Conservation (phyloP, 768 basidiomycete genomes). For the Pleurotus cornucopiae region DNA sequence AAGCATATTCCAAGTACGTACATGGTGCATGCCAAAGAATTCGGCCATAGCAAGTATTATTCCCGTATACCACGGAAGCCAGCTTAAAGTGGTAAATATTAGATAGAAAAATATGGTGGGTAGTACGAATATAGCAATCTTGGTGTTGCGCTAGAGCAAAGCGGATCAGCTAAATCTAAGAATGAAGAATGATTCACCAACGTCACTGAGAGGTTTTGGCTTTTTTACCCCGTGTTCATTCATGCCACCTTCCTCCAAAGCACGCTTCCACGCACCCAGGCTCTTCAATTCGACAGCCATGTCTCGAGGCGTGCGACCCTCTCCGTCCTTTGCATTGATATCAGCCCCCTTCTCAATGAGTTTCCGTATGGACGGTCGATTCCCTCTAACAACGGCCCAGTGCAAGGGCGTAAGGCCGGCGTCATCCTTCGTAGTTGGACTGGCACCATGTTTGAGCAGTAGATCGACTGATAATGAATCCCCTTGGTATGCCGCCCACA, state of each 20-base stretch:
- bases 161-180: background rate
- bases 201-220: conserved; percentile 68
- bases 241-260: conserved; percentile 83
- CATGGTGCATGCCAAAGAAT: conserved; percentile 93
- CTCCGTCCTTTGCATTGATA: conserved; percentile 72
- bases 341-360: conserved; percentile 86
- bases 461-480: conserved; percentile 94
- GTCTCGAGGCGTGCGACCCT: conserved; percentile 85
- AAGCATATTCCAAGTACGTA: conserved; percentile 31
- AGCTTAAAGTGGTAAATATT: conserved; percentile 79
- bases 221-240: conserved; percentile 69
- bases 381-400: conserved; percentile 98
- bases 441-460: conserved; percentile 84
- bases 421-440: conserved; percentile 71
- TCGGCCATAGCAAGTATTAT: conserved; percentile 78
- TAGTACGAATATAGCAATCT: conserved; percentile 70
- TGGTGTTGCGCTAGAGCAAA: conserved; percentile 66
- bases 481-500: conserved; percentile 99
- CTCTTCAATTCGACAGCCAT: conserved; percentile 95
- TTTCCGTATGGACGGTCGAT: conserved; percentile 77
- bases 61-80: conserved; percentile 89
- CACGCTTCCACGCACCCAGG: conserved; percentile 84
- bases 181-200: conserved; percentile 20
- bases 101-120: conserved; percentile 78
- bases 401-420: conserved; percentile 85